Conservation (phyloP, 2,329 filamentous ascomycete species). For the Cadophora sp. region DNA sequence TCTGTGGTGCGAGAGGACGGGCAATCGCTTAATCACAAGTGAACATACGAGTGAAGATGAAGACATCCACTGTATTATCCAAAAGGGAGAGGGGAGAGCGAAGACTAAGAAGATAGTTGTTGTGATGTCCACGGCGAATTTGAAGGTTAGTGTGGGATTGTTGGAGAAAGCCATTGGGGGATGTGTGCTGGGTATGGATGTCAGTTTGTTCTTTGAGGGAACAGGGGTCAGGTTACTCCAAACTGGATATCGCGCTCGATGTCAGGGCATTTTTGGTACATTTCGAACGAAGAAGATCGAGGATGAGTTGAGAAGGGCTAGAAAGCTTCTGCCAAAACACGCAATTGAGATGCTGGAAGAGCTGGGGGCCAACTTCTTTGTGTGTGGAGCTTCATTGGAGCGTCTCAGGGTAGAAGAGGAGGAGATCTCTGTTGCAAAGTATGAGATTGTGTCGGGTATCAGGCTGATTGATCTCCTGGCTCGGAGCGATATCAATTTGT, state of each 20-base stretch:
- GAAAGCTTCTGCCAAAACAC: neutral
- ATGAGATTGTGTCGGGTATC: neutral
- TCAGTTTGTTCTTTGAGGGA: constrained; percentile 22
- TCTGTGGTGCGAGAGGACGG: constrained; percentile 20
- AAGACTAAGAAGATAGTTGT: neutral
- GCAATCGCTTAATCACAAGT: constrained; percentile 15
- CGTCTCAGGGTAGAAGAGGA: neutral
- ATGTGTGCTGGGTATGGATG: constrained; percentile 22
- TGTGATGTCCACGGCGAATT: neutral
- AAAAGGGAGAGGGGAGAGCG: constrained; percentile 16
- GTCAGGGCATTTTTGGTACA: neutral
- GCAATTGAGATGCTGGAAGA: neutral
- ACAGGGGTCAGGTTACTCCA: constrained; percentile 17
- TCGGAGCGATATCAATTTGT: no score
- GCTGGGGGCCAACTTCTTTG: neutral
- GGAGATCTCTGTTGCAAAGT: neutral
- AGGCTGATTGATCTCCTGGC: no score
- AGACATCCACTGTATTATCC: constrained; percentile 19
- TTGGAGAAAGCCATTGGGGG: constrained; percentile 23
- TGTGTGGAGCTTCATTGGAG: neutral
- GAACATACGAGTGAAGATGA: constrained; percentile 15
- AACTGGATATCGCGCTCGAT: constrained; percentile 16
- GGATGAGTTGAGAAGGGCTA: neutral
- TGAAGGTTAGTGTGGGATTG: neutral
- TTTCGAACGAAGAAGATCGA: neutral